A percentile compares a stretch with the other conserved stretches of the same genome.
These are phyloP conservation scores for Penicillium paradoxum DNA, from an alignment of 495 filamentous ascomycete genomes.

Conservation along the genomic window DNA sequence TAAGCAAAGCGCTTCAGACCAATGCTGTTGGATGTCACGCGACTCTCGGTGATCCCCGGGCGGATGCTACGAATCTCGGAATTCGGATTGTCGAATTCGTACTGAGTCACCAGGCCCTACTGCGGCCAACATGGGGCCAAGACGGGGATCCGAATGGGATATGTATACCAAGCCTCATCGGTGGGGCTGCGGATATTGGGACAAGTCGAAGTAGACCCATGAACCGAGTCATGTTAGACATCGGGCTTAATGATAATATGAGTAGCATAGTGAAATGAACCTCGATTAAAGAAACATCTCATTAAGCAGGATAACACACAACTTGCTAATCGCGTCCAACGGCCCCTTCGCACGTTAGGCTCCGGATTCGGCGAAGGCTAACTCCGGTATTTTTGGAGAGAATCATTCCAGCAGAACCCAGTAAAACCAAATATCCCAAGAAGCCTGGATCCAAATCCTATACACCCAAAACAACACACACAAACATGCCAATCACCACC, in stretches of 20 bases:
- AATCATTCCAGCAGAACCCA: not conserved
- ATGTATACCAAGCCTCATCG: not conserved
- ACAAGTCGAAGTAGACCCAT: not conserved
- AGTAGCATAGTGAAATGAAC: slow-evolving; percentile 2
- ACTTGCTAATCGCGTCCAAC: slow-evolving; percentile 3
- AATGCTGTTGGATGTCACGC: not conserved
- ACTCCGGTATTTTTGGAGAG: too few species aligned
- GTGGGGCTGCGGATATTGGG: not conserved
- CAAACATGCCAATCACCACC: slow-evolving; percentile 13
- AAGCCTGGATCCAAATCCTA: not conserved
- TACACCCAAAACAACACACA: not conserved
- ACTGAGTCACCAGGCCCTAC: not conserved
- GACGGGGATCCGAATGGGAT: not conserved
- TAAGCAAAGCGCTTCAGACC: not conserved
- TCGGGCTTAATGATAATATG: slow-evolving; percentile 4
- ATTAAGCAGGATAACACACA: too few species aligned
- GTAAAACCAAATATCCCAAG: too few species aligned
- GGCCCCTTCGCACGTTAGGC: slow-evolving; percentile 2
- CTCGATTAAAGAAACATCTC: too few species aligned
- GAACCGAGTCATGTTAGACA: not conserved
- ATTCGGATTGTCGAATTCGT: not conserved
- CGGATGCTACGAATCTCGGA: not conserved
- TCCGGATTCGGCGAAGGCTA: not conserved
- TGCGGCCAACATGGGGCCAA: not conserved
- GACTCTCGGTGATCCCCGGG: not conserved